Evolutionary conservation across 2,329 filamentous ascomycete genomes (phyloP).

Genomic region (Fusarium tanahbumbuense): DNA sequence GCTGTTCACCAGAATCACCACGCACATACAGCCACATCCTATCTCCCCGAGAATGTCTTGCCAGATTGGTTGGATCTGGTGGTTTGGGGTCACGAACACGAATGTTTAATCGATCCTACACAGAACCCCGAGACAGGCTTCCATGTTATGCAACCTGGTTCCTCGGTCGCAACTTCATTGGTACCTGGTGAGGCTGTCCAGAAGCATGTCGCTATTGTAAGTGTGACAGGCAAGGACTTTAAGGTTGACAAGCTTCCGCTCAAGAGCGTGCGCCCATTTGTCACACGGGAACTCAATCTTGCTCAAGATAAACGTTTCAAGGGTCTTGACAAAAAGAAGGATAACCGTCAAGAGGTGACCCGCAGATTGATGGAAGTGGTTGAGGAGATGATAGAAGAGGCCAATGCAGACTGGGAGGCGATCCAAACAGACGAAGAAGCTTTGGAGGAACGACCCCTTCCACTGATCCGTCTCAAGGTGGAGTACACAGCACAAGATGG

Average conservation of each 20-base stretch:
- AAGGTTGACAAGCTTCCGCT: constrained; percentile 82
- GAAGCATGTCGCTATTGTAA: constrained; percentile 91
- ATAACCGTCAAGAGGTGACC: constrained; percentile 85
- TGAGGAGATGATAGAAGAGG: constrained; percentile 87
- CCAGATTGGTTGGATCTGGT: constrained; percentile 92
- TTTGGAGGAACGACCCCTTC: constrained; percentile 74
- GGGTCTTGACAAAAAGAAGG: constrained; percentile 80
- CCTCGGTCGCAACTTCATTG: constrained; percentile 93
- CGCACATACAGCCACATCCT: constrained; percentile 91
- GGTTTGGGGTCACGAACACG: constrained; percentile 97
- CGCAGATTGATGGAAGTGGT: constrained; percentile 80
- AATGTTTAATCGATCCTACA: constrained; percentile 88
- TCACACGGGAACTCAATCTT: constrained; percentile 84
- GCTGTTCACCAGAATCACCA: constrained; percentile 97
- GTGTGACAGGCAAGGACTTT: constrained; percentile 84
- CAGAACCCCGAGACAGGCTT: constrained; percentile 90
- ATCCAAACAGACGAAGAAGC: constrained; percentile 76
- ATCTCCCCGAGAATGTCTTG: constrained; percentile 91
- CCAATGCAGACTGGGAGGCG: constrained; percentile 81
- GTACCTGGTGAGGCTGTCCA: constrained; percentile 89
- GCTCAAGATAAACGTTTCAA: constrained; percentile 81
- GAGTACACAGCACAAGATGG: constrained; percentile 89
- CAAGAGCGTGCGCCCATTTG: constrained; percentile 90
- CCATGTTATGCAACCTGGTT: constrained; percentile 96
- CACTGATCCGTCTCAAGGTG: constrained; percentile 88